Percentiles rank a stretch among this genome's conserved stretches.
phyloP scores from a whole-genome alignment of 192 early-diverging fungal species.

The Ambispora gerdemannii region DNA sequence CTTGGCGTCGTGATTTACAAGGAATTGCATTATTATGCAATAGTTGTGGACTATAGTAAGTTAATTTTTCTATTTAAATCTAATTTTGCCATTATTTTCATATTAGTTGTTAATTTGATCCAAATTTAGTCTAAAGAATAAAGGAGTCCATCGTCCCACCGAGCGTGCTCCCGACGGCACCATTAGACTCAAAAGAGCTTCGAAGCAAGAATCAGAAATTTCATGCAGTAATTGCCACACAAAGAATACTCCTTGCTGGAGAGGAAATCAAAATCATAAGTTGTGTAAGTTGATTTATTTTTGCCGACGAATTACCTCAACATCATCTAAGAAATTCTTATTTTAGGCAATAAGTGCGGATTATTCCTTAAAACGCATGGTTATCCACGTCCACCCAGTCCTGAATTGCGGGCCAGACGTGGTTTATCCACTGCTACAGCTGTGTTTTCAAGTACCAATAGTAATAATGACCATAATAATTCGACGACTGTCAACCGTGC shows the following conservation, averaged over 20 bases:
- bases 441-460: too few relatives aligned
- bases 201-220: background rate
- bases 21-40: constrained; percentile 4
- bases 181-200: constrained; percentile 10
- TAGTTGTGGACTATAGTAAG: constrained; percentile 5
- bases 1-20: constrained; percentile 9
- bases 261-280: constrained; percentile 15
- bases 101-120: too few relatives aligned
- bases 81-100: too few relatives aligned
- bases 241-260: constrained; percentile 22
- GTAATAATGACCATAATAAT: too few relatives aligned
- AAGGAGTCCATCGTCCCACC: constrained; percentile 28
- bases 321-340: background rate
- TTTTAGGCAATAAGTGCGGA: constrained; percentile 27
- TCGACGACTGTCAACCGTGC: too few relatives aligned
- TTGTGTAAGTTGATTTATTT: constrained; percentile 15
- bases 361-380: constrained; percentile 15
- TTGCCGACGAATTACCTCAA: background rate
- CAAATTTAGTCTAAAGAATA: constrained; percentile 29
- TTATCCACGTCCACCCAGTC: background rate
- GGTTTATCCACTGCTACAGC: too few relatives aligned
- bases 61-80: background rate
- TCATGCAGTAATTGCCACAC: constrained; percentile 20
- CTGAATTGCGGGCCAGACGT: background rate
- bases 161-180: constrained; percentile 26